phyloP scores from a whole-genome alignment of 495 filamentous ascomycete genomes.

The Lasiosphaeriaceae sp. region DNA sequence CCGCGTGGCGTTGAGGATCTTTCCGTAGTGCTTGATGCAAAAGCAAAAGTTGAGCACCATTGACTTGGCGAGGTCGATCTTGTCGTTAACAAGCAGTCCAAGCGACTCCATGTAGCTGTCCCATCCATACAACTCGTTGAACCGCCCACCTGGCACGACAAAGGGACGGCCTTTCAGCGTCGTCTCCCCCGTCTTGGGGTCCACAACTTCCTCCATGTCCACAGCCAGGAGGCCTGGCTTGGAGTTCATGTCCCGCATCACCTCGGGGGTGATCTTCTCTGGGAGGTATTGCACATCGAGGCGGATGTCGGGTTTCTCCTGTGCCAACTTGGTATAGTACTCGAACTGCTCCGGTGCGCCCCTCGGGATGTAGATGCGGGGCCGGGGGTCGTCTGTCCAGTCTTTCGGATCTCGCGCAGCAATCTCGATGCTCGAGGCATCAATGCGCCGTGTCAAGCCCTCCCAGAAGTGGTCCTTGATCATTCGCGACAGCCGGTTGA shows the following conservation, averaged over 20 bases:
- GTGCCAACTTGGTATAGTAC: constrained; percentile 77
- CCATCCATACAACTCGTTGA: constrained; percentile 97
- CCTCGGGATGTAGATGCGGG: constrained; percentile 87
- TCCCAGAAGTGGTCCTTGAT: constrained; percentile 90
- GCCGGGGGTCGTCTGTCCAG: constrained; percentile 80
- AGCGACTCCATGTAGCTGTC: constrained; percentile 96
- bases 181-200: constrained; percentile 60
- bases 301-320: constrained; percentile 70
- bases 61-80: constrained; percentile 77
- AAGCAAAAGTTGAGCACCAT: constrained; percentile 98
- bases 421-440: constrained; percentile 78
- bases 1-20: constrained; percentile 94
- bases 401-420: constrained; percentile 87
- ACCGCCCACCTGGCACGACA: constrained; percentile 90
- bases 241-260: constrained; percentile 65
- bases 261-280: constrained; percentile 69
- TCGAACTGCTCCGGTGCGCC: constrained; percentile 81
- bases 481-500: constrained; percentile 75
- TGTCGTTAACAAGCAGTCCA: constrained; percentile 76
- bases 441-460: constrained; percentile 80
- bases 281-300: constrained; percentile 79
- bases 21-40: constrained; percentile 96
- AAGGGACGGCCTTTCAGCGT: constrained; percentile 80
- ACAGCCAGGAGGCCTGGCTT: constrained; percentile 87
- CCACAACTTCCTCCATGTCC: constrained; percentile 72